Percentiles rank a stretch among this genome's conserved stretches.
phyloP scores from a whole-genome alignment of 2,329 filamentous ascomycete genomes.

The Alternaria panax region DNA sequence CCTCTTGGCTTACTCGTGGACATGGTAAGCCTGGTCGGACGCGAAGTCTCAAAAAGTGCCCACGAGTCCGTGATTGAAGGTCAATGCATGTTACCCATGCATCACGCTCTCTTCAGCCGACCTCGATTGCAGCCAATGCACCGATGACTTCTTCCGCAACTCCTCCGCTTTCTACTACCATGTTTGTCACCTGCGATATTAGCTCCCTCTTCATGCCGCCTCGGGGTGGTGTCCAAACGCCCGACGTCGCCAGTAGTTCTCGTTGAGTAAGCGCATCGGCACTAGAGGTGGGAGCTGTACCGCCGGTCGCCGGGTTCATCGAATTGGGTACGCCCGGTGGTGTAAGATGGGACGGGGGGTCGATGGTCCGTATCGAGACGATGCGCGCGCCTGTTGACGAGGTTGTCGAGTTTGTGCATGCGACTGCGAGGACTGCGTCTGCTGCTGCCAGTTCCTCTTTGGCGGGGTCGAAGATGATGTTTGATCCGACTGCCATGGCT shows the following conservation, averaged over 20 bases:
- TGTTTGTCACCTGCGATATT: constrained; percentile 76
- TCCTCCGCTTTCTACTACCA: constrained; percentile 77
- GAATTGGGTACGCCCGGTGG: constrained; percentile 57
- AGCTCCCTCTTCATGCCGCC: constrained; percentile 81
- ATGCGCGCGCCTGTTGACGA: constrained; percentile 43
- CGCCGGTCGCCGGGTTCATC: constrained; percentile 56
- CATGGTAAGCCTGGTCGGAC: background rate
- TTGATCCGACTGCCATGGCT: constrained; percentile 83
- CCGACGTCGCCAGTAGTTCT: constrained; percentile 65
- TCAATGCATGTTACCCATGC: constrained; percentile 2
- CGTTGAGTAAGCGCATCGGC: constrained; percentile 55
- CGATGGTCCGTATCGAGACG: constrained; percentile 58
- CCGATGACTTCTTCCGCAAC: constrained; percentile 87
- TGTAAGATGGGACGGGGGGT: constrained; percentile 59
- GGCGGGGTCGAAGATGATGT: constrained; percentile 92
- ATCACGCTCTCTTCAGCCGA: constrained; percentile 34
- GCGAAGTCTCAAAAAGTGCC: constrained; percentile 1
- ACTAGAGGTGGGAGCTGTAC: constrained; percentile 46
- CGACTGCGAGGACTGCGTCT: constrained; percentile 86
- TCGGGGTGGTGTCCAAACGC: constrained; percentile 85
- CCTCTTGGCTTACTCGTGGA: background rate
- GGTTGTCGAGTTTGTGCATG: constrained; percentile 61
- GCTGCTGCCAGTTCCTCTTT: constrained; percentile 93
- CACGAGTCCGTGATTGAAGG: background rate
- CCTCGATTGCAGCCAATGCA: constrained; percentile 77